A percentile compares a stretch with the other conserved stretches of the same genome.
Evolutionary conservation across 2,329 filamentous ascomycete species (phyloP).

Genomic region (Ophiosphaerella korrae): DNA sequence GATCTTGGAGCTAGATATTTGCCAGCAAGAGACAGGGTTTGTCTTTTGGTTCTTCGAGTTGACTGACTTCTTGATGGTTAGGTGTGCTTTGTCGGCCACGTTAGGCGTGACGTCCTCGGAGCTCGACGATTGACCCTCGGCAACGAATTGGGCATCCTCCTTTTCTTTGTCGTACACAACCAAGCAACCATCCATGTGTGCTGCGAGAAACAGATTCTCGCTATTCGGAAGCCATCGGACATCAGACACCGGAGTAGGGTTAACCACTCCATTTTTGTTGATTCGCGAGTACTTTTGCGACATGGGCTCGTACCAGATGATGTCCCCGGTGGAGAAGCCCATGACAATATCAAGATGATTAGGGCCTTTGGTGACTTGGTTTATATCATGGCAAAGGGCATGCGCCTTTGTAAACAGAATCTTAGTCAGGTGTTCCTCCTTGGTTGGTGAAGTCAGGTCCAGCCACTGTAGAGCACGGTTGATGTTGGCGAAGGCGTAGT

Average conservation of each 20-base stretch:
- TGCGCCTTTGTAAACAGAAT: constrained; percentile 97
- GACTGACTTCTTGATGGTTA: constrained; percentile 87
- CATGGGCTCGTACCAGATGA: constrained; percentile 98
- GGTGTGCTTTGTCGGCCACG: constrained; percentile 47
- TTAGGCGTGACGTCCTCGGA: constrained; percentile 36
- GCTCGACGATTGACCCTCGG: constrained; percentile 60
- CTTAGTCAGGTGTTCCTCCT: constrained; percentile 91
- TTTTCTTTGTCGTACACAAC: constrained; percentile 98
- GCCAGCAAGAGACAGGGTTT: constrained; percentile 93
- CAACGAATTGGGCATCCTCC: constrained; percentile 79
- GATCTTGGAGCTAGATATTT: constrained; percentile 85
- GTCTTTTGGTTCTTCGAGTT: constrained; percentile 91
- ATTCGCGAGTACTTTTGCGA: constrained; percentile 93
- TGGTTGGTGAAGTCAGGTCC: constrained; percentile 77
- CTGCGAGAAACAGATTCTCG: constrained; percentile 88
- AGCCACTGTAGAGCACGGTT: constrained; percentile 97
- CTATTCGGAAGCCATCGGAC: constrained; percentile 95
- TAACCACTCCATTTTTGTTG: constrained; percentile 96
- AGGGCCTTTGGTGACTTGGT: constrained; percentile 76
- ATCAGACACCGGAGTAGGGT: constrained; percentile 79
- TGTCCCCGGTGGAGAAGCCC: constrained; percentile 94
- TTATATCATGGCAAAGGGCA: constrained; percentile 92
- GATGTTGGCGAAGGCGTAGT: constrained; percentile 93
- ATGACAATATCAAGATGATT: constrained; percentile 89
- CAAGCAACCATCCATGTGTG: constrained; percentile 87